These are phyloP conservation scores for Leccinum olivaceopallidum DNA, from an alignment of 768 basidiomycete genomes.

Conservation along the genomic window DNA sequence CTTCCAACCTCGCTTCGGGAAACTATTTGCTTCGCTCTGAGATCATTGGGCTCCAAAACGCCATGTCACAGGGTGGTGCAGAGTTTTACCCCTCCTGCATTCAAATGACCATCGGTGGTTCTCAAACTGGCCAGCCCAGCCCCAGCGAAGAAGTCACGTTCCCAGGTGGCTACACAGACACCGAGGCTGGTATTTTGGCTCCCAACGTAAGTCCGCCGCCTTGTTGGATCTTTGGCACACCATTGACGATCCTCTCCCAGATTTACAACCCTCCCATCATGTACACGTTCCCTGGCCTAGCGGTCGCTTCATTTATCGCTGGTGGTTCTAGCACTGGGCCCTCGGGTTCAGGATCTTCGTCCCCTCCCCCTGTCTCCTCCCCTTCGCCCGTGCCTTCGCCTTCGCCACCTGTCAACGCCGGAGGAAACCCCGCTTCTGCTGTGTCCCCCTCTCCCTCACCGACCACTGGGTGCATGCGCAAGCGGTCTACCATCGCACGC, in stretches of 20 bases:
- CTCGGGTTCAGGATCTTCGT: constrained; percentile 4
- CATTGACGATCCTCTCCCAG: constrained; percentile 7
- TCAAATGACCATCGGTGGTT: constrained; percentile 30
- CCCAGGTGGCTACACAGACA: constrained; percentile 71
- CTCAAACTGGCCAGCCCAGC: constrained; percentile 24
- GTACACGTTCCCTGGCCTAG: constrained; percentile 56
- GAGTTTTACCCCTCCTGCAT: constrained; percentile 33
- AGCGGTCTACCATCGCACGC: constrained; percentile 11
- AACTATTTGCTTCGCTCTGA: constrained; percentile 78
- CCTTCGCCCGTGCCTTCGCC: not conserved
- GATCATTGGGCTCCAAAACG: constrained; percentile 74
- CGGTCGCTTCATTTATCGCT: constrained; percentile 42
- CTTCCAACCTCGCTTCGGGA: constrained; percentile 56
- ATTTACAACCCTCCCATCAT: constrained; percentile 28
- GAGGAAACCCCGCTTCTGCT: not conserved
- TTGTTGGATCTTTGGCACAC: not conserved
- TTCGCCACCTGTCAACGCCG: not conserved
- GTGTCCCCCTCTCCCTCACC: not conserved
- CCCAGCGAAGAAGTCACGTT: constrained; percentile 48
- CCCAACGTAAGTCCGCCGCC: constrained; percentile 36
- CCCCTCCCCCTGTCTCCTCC: not conserved
- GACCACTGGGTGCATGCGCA: constrained; percentile 13
- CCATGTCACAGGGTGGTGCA: constrained; percentile 51
- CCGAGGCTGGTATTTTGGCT: constrained; percentile 65
- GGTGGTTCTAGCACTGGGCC: constrained; percentile 13